Evolutionary conservation across 768 basidiomycete genomes (phyloP).

Genomic region (Omphalotus guepiniiformis): DNA sequence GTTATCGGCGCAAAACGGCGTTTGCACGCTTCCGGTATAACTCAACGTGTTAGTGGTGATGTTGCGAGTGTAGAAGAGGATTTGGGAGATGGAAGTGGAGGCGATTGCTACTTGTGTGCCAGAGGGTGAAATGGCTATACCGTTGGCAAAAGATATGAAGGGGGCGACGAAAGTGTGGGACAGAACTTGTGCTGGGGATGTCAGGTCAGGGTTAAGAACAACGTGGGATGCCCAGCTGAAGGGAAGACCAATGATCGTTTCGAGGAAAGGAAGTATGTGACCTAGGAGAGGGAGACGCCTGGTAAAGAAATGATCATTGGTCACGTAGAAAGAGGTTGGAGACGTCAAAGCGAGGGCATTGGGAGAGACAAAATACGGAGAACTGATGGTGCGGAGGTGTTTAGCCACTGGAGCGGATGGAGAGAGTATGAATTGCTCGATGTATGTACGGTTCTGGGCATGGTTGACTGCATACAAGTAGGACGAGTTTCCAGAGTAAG

Average conservation of each 20-base stretch:
- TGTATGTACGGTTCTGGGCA: slow-evolving; percentile 51
- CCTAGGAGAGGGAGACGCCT: slow-evolving; percentile 56
- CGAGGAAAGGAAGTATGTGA: slow-evolving; percentile 45
- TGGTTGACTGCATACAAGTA: slow-evolving; percentile 70
- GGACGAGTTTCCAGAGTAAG: slow-evolving; percentile 41
- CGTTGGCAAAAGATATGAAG: slow-evolving; percentile 66
- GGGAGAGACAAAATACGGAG: slow-evolving; percentile 56
- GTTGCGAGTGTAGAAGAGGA: slow-evolving; percentile 52
- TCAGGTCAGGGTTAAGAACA: slow-evolving; percentile 30
- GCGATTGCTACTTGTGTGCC: slow-evolving; percentile 53
- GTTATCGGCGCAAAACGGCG: slow-evolving; percentile 66
- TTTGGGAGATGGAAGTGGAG: slow-evolving; percentile 41
- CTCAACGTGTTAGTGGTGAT: slow-evolving; percentile 39
- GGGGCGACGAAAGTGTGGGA: slow-evolving; percentile 36
- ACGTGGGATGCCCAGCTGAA: slow-evolving; percentile 58
- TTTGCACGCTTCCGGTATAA: slow-evolving; percentile 31
- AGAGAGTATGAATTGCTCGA: slow-evolving; percentile 63
- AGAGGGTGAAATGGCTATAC: slow-evolving; percentile 53
- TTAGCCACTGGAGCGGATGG: slow-evolving; percentile 39
- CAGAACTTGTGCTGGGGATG: slow-evolving; percentile 20
- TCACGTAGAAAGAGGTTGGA: slow-evolving; percentile 64
- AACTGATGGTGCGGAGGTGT: slow-evolving; percentile 58
- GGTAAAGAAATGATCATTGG: slow-evolving; percentile 69
- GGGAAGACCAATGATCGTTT: slow-evolving; percentile 54
- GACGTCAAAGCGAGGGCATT: slow-evolving; percentile 66